A percentile compares a stretch with the other conserved stretches of the same genome.
Conservation (phyloP, 2,329 filamentous ascomycete species). For the Alternaria sp. region DNA sequence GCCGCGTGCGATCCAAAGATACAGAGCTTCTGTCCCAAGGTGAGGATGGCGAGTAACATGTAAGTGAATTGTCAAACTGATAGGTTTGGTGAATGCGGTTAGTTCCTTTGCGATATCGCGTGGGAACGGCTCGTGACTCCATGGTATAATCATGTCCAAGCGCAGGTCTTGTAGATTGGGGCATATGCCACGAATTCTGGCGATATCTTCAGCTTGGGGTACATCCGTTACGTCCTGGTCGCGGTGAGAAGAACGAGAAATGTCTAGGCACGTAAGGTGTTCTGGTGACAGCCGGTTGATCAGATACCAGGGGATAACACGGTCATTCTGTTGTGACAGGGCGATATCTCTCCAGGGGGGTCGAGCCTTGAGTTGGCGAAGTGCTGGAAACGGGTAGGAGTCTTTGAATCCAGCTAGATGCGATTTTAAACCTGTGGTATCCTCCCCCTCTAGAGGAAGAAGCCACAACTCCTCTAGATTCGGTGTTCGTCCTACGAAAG, state of each 20-base stretch:
- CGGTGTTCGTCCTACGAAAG: not conserved
- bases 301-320: not conserved
- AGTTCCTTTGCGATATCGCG: not conserved
- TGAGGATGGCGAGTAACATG: not conserved
- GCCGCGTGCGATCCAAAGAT: not conserved
- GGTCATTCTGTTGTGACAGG: not conserved
- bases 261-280: not conserved
- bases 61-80: not conserved
- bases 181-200: not conserved
- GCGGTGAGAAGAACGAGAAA: not conserved
- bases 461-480: not conserved
- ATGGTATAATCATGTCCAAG: not conserved
- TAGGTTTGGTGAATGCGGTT: not conserved
- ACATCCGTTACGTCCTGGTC: not conserved
- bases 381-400: not conserved
- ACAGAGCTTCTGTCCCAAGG: not conserved
- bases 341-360: not conserved
- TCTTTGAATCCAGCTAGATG: not conserved
- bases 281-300: not conserved
- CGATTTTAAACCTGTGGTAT: not conserved
- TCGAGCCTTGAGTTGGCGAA: not conserved
- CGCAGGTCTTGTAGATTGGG: not conserved
- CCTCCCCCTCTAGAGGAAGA: not conserved
- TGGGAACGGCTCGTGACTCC: not conserved
- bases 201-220: not conserved